phyloP scores from a whole-genome alignment of 768 basidiomycete genomes.

The Boletus rex-veris region DNA sequence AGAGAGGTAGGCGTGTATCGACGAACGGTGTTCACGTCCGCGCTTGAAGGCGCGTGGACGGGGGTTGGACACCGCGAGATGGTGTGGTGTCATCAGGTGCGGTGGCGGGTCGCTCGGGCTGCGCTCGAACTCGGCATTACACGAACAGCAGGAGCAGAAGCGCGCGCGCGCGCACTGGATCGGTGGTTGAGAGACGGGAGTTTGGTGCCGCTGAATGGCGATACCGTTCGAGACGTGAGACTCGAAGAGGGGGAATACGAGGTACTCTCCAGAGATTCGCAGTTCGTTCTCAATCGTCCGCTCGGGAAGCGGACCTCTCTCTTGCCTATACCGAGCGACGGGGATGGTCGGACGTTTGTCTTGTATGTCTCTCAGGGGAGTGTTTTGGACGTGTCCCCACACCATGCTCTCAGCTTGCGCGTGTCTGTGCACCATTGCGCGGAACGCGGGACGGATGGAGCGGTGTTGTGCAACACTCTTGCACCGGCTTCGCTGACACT shows the following conservation, averaged over 20 bases:
- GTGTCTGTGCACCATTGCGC: constrained; percentile 49
- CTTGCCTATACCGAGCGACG: constrained; percentile 36
- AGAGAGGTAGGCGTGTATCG: constrained; percentile 35
- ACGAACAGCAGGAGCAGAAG: constrained; percentile 11
- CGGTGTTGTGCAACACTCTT: constrained; percentile 37
- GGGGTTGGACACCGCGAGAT: constrained; percentile 94
- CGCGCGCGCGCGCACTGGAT: constrained; percentile 43
- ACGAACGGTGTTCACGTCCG: constrained; percentile 77
- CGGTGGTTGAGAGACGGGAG: constrained; percentile 69
- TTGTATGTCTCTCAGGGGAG: constrained; percentile 62
- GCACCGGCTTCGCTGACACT: constrained; percentile 52
- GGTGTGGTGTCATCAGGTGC: constrained; percentile 98
- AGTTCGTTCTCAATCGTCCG: constrained; percentile 45
- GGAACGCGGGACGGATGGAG: constrained; percentile 15
- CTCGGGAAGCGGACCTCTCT: constrained; percentile 44
- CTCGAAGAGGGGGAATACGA: constrained; percentile 29
- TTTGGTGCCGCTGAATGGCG: constrained; percentile 33
- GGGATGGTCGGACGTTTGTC: constrained; percentile 36
- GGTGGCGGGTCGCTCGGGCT: constrained; percentile 81
- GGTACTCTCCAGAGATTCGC: constrained; percentile 34
- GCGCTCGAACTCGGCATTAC: constrained; percentile 62
- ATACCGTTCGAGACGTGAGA: constrained; percentile 4
- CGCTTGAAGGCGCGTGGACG: constrained; percentile 89
- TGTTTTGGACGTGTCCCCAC: constrained; percentile 49
- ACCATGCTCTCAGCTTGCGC: constrained; percentile 41